Evolutionary conservation across 1,284 basidiomycete genomes (phyloP).

Genomic region (Boletus sp.): DNA sequence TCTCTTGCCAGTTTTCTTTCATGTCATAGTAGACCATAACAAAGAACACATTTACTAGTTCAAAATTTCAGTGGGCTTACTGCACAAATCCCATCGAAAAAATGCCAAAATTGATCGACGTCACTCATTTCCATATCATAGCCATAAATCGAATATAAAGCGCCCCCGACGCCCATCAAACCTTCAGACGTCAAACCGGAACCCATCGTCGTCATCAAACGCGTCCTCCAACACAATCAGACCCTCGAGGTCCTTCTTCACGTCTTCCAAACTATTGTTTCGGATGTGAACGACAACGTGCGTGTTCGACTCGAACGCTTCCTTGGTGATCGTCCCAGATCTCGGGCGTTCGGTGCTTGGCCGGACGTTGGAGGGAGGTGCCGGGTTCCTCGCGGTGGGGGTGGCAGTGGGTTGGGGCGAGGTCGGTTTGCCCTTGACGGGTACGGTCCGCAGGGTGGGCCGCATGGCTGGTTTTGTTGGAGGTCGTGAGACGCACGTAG

Average conservation of each 20-base stretch:
- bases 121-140: conserved; percentile 6
- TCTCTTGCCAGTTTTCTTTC: too few species aligned
- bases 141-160: conserved; percentile 18
- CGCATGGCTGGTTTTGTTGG: conserved; percentile 11
- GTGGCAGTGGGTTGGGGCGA: conserved; percentile 1
- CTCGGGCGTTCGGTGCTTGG: conserved; percentile 15
- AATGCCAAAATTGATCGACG: conserved; percentile 6
- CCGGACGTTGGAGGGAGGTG: neutral
- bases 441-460: neutral
- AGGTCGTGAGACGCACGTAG: conserved; percentile 8
- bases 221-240: conserved; percentile 30
- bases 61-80: conserved; percentile 1
- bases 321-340: conserved; percentile 29
- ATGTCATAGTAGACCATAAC: neutral
- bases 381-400: neutral
- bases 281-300: conserved; percentile 19
- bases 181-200: conserved; percentile 26
- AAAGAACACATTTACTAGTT: neutral
- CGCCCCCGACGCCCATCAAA: neutral
- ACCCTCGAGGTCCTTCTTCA: conserved; percentile 33
- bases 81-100: conserved; percentile 16
- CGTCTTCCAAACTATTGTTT: conserved; percentile 27
- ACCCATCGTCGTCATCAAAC: conserved; percentile 28
- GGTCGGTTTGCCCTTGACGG: conserved; percentile 8
- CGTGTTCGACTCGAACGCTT: conserved; percentile 24